These are phyloP conservation scores for Tagetes patula DNA, from an alignment of 129 eudicot species.

Conservation along the genomic window DNA sequence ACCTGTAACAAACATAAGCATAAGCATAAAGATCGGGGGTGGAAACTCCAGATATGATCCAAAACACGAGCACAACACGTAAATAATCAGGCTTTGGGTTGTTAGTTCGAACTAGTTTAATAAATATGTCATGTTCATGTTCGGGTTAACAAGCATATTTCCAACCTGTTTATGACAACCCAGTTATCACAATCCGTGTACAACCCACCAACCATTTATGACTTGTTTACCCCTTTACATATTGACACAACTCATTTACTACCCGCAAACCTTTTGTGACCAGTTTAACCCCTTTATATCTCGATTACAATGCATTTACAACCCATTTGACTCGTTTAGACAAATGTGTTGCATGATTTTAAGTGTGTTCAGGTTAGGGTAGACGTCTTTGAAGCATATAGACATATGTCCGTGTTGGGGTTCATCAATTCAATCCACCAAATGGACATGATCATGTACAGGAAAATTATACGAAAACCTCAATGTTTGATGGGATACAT, in stretches of 20 bases:
- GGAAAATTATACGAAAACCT: neutral
- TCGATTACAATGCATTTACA: neutral
- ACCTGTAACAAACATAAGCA: constrained; percentile 44
- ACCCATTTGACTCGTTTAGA: neutral
- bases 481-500: neutral
- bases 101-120: neutral
- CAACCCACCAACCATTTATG: neutral
- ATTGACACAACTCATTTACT: neutral
- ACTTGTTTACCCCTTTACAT: neutral
- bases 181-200: neutral
- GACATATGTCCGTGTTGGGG: neutral
- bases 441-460: neutral
- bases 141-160: neutral
- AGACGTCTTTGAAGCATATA: neutral
- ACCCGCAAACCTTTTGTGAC: neutral
- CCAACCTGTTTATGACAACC: neutral
- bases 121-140: neutral
- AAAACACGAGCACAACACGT: neutral
- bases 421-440: neutral
- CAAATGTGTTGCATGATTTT: neutral
- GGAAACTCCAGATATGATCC: neutral
- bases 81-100: neutral
- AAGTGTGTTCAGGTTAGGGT: neutral
- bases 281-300: neutral
- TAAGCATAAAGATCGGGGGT: neutral